Conservation (phyloP, 208 protist species). For the Acanthamoeba lugdunensis region DNA sequence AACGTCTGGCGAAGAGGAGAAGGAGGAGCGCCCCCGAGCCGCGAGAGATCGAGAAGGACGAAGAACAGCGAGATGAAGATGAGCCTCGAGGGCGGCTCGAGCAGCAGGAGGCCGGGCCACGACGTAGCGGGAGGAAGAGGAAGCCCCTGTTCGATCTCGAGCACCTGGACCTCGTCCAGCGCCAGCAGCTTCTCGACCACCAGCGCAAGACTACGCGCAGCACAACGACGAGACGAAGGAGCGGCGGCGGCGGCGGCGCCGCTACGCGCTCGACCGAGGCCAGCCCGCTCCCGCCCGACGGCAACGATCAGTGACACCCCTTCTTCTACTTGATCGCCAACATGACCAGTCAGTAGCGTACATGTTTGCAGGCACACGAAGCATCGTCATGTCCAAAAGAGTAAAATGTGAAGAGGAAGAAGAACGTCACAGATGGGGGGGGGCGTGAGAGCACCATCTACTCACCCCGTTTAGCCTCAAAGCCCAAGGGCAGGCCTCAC, state of each 20-base stretch:
- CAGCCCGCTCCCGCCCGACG: neutral
- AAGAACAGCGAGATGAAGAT: neutral
- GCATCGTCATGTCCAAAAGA: no score
- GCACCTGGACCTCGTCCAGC: neutral
- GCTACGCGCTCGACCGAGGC: neutral
- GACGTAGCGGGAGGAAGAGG: neutral
- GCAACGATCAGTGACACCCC: neutral
- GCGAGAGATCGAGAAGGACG: neutral
- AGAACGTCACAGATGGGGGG: no score
- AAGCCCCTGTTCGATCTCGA: constrained; percentile 18
- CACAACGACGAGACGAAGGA: neutral
- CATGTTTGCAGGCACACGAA: no score
- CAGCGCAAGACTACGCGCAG: neutral
- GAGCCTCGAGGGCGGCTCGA: neutral
- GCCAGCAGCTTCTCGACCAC: neutral
- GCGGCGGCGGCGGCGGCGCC: no score
- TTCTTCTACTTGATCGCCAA: no score
- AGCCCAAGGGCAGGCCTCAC: no score
- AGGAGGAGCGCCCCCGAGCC: neutral
- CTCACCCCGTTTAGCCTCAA: no score
- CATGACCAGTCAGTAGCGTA: no score
- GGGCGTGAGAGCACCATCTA: no score
- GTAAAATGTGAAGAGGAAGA: no score
- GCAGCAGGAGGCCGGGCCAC: neutral
- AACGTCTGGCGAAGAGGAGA: neutral